Evolutionary conservation across 345 rosid species (phyloP).

Genomic region (Rhizophora mangle): DNA sequence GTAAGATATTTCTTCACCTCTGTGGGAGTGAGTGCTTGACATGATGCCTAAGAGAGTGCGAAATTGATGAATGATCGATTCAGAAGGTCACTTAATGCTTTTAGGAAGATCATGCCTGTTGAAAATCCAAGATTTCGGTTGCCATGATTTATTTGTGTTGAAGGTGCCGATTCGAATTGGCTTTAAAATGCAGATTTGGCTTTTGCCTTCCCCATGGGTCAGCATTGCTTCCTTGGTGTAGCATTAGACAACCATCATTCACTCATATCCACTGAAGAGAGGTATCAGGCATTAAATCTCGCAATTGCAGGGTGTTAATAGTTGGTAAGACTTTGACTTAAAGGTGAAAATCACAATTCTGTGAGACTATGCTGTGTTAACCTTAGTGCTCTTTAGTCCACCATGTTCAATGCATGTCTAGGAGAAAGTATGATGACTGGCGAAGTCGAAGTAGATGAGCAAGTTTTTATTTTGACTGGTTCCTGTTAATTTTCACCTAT

Average conservation of each 20-base stretch:
- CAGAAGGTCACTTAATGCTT: slow-evolving; percentile 40
- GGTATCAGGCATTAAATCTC: slow-evolving; percentile 80
- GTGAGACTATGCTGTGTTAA: slow-evolving; percentile 49
- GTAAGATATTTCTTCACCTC: slow-evolving; percentile 20
- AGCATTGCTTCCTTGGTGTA: slow-evolving; percentile 98
- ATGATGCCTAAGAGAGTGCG: slow-evolving; percentile 21
- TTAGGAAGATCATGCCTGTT: slow-evolving; percentile 54
- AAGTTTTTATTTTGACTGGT: slow-evolving; percentile 20
- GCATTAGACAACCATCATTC: slow-evolving; percentile 72
- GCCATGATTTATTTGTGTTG: slow-evolving; percentile 72
- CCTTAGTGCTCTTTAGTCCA: slow-evolving; percentile 37
- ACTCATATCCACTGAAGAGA: slow-evolving; percentile 77
- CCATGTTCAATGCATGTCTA: slow-evolving; percentile 37
- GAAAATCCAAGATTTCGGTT: slow-evolving; percentile 62
- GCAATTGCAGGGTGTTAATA: slow-evolving; percentile 68
- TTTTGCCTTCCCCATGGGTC: slow-evolving; percentile 71
- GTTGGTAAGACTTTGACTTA: slow-evolving; percentile 93
- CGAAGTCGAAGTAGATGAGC: slow-evolving; percentile 27
- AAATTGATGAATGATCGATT: slow-evolving; percentile 35
- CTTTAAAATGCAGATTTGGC: slow-evolving; percentile 98
- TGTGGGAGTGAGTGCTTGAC: slow-evolving; percentile 32
- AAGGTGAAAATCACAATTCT: slow-evolving; percentile 49
- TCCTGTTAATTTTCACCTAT: slow-evolving; percentile 12
- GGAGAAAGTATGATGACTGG: slow-evolving; percentile 31
- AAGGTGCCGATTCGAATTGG: slow-evolving; percentile 90